These are phyloP conservation scores for Phaeosphaeriaceae sp. DNA, from an alignment of 2,329 filamentous ascomycete species.

Conservation along the genomic window DNA sequence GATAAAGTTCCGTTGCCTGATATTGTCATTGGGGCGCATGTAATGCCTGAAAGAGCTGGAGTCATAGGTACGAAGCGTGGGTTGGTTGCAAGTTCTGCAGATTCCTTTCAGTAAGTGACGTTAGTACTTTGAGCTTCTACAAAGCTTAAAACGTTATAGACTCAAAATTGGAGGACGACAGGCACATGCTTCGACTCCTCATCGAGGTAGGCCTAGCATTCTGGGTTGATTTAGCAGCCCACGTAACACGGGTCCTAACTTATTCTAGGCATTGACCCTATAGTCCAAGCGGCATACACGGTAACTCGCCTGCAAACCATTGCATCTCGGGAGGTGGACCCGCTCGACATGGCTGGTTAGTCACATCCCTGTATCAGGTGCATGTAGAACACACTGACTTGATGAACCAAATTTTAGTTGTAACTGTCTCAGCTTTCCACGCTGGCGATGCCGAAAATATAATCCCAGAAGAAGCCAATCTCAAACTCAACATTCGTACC, in stretches of 20 bases:
- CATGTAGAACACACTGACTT: too few species aligned
- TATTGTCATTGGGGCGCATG: slow-evolving; percentile 63
- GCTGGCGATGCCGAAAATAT: slow-evolving; percentile 67
- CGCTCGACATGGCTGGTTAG: slow-evolving; percentile 54
- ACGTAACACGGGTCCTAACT: too few species aligned
- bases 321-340: slow-evolving; percentile 61
- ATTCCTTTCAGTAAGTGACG: slow-evolving; percentile 40
- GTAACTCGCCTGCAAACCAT: slow-evolving; percentile 66
- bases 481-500: slow-evolving; percentile 63
- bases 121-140: too few species aligned
- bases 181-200: slow-evolving; percentile 64
- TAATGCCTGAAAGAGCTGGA: slow-evolving; percentile 55
- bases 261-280: slow-evolving; percentile 58
- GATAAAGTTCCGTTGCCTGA: slow-evolving; percentile 62
- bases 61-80: slow-evolving; percentile 52
- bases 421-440: slow-evolving; percentile 65
- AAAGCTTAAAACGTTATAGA: slow-evolving; percentile 41
- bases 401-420: slow-evolving; percentile 43
- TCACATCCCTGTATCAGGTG: too few species aligned
- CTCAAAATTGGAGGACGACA: slow-evolving; percentile 65
- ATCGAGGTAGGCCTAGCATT: slow-evolving; percentile 42
- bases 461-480: slow-evolving; percentile 61
- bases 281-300: slow-evolving; percentile 62
- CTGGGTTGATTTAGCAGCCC: too few species aligned
- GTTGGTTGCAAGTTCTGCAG: slow-evolving; percentile 51